Evolutionary conservation across 192 early-diverging fungal genomes (phyloP).

Genomic region (Backusella mclennaniae): DNA sequence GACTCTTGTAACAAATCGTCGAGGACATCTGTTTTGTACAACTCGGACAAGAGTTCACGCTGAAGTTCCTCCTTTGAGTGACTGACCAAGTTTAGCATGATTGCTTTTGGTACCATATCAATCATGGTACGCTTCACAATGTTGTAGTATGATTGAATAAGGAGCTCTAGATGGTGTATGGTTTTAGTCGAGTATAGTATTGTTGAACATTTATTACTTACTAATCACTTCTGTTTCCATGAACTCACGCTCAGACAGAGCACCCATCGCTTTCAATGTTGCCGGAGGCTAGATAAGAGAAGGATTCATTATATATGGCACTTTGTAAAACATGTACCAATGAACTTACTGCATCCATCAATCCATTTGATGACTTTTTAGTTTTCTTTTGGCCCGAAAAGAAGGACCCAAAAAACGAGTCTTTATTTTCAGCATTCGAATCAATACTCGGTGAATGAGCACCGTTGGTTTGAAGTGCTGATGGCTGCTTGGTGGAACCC

Average conservation of each 20-base stretch:
- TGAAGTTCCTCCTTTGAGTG: slow-evolving; percentile 93
- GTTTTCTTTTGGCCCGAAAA: slow-evolving; percentile 72
- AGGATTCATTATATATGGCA: background rate
- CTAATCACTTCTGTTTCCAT: slow-evolving; percentile 99
- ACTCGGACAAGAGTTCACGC: slow-evolving; percentile 89
- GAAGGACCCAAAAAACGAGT: slow-evolving; percentile 95
- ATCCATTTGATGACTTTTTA: slow-evolving; percentile 60
- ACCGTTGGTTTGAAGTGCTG: slow-evolving; percentile 16
- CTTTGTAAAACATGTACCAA: background rate
- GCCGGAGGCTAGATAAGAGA: slow-evolving; percentile 64
- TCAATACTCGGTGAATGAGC: background rate
- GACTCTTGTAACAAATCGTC: slow-evolving; percentile 95
- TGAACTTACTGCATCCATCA: slow-evolving; percentile 65
- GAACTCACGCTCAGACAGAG: slow-evolving; percentile 93
- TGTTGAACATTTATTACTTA: slow-evolving; percentile 41
- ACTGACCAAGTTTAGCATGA: slow-evolving; percentile 97
- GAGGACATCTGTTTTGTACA: slow-evolving; percentile 96
- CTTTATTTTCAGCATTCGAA: slow-evolving; percentile 10
- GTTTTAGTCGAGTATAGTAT: background rate
- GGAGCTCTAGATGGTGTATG: slow-evolving; percentile 59
- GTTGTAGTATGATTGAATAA: slow-evolving; percentile 97
- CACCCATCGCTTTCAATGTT: slow-evolving; percentile 92
- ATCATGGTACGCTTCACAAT: slow-evolving; percentile 98
- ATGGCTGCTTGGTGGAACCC: background rate
- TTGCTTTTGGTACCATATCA: slow-evolving; percentile 97